These are phyloP conservation scores for Scytalidium lignicola DNA, from an alignment of 2,329 filamentous ascomycete species.

Conservation along the genomic window DNA sequence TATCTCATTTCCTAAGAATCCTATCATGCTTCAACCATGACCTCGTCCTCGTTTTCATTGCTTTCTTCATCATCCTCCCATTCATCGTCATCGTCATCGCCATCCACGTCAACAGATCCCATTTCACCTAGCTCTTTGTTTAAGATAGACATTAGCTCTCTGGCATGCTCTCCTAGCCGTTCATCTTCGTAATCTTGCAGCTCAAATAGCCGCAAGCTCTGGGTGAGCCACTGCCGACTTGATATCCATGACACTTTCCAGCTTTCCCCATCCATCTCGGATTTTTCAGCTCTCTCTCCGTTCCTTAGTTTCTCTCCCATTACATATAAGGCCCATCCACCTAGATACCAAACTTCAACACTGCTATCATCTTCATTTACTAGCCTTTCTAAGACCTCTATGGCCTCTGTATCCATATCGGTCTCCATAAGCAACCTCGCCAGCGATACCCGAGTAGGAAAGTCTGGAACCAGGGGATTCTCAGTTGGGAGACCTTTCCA, in stretches of 20 bases:
- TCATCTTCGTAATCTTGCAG: constrained; percentile 82
- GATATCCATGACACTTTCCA: constrained; percentile 58
- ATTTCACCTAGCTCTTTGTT: constrained; percentile 60
- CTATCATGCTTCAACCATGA: constrained; percentile 47
- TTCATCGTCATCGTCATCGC: constrained; percentile 17
- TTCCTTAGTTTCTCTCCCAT: constrained; percentile 63
- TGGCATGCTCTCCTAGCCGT: constrained; percentile 67
- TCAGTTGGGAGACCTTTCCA: constrained; percentile 77
- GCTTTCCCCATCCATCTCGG: constrained; percentile 34
- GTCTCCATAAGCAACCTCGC: constrained; percentile 86
- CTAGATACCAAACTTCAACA: constrained; percentile 95
- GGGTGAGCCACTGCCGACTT: constrained; percentile 76
- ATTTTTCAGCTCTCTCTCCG: constrained; percentile 23
- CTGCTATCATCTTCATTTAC: constrained; percentile 87
- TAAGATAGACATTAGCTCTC: constrained; percentile 62
- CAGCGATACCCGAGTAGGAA: constrained; percentile 78
- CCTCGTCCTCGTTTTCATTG: constrained; percentile 36
- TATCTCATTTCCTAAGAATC: not conserved
- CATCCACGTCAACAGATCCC: constrained; percentile 50
- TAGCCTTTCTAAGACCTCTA: constrained; percentile 78
- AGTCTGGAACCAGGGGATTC: constrained; percentile 73
- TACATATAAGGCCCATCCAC: constrained; percentile 87
- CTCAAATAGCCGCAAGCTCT: constrained; percentile 74
- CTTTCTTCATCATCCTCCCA: constrained; percentile 52
- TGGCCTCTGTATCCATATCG: constrained; percentile 76